Conservation (phyloP, 2,329 filamentous ascomycete genomes). For the Botrytis tulipae region DNA sequence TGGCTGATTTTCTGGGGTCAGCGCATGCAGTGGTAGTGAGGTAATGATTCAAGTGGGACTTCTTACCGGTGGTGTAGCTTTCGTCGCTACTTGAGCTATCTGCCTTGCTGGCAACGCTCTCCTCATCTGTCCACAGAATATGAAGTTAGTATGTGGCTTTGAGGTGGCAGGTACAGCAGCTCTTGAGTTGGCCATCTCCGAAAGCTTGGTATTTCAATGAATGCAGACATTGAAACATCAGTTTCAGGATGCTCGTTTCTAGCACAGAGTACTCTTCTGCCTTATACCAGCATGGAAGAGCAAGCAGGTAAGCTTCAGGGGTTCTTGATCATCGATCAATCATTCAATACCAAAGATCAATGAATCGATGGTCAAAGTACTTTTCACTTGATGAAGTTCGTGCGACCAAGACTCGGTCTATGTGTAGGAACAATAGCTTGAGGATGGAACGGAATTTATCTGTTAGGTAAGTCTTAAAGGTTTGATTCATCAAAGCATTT, state of each 20-base stretch:
- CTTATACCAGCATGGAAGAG: rapidly evolving
- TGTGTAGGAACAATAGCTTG: background rate
- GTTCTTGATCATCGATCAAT: background rate
- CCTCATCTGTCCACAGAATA: background rate
- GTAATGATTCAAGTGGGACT: background rate
- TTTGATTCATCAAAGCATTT: background rate
- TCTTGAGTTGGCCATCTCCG: background rate
- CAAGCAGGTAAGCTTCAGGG: background rate
- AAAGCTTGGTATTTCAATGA: background rate
- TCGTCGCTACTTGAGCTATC: background rate
- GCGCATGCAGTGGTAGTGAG: background rate
- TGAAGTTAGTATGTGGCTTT: background rate
- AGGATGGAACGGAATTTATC: background rate
- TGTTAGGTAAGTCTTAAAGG: background rate
- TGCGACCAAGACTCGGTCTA: background rate
- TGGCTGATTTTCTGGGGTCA: background rate
- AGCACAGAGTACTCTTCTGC: background rate
- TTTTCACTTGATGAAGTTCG: background rate
- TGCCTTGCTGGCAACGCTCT: background rate
- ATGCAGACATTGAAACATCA: background rate
- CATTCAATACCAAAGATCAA: background rate
- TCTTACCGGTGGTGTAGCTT: background rate
- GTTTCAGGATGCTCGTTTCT: background rate
- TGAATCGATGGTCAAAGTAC: background rate
- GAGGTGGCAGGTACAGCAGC: background rate